Percentiles rank a stretch among this genome's conserved stretches.
phyloP scores from a whole-genome alignment of 2,329 filamentous ascomycete species.

The Nigrograna mackinnonii region DNA sequence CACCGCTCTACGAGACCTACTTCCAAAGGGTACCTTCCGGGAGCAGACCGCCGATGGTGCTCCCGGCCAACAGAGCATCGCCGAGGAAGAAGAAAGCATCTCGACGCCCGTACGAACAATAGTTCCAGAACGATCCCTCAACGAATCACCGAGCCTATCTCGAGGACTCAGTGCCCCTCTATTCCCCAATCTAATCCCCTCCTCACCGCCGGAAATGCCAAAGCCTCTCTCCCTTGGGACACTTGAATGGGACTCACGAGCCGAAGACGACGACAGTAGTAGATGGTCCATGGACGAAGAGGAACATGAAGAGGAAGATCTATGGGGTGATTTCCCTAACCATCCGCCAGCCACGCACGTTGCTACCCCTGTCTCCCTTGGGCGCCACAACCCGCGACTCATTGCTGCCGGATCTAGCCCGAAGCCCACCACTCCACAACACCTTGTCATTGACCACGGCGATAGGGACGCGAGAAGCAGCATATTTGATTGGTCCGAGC shows the following conservation, averaged over 20 bases:
- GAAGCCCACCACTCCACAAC: slow-evolving; percentile 42
- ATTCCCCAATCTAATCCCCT: slow-evolving; percentile 44
- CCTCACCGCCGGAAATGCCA: slow-evolving; percentile 50
- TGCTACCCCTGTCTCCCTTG: slow-evolving; percentile 33
- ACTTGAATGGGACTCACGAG: slow-evolving; percentile 43
- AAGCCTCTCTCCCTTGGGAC: slow-evolving; percentile 44
- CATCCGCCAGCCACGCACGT: slow-evolving; percentile 32
- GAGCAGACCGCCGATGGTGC: slow-evolving; percentile 36
- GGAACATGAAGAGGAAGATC: slow-evolving; percentile 38
- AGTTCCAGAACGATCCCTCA: slow-evolving; percentile 38
- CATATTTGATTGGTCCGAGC: slow-evolving; percentile 79
- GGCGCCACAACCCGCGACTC: slow-evolving; percentile 34
- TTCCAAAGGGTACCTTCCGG: slow-evolving; percentile 50
- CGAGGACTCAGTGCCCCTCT: slow-evolving; percentile 35
- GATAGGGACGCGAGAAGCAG: slow-evolving; percentile 60
- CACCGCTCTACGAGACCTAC: slow-evolving; percentile 51
- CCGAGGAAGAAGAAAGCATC: slow-evolving; percentile 55
- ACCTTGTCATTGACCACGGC: slow-evolving; percentile 36
- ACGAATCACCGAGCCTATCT: slow-evolving; percentile 38
- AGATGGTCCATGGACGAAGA: slow-evolving; percentile 47
- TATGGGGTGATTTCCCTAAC: slow-evolving; percentile 43
- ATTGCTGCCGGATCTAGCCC: slow-evolving; percentile 36
- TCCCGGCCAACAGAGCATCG: slow-evolving; percentile 47
- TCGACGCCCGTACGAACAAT: slow-evolving; percentile 52
- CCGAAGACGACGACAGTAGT: slow-evolving; percentile 43